These are phyloP conservation scores for Glycine latifolia DNA, from an alignment of 306 rosid genomes.

Conservation along the genomic window DNA sequence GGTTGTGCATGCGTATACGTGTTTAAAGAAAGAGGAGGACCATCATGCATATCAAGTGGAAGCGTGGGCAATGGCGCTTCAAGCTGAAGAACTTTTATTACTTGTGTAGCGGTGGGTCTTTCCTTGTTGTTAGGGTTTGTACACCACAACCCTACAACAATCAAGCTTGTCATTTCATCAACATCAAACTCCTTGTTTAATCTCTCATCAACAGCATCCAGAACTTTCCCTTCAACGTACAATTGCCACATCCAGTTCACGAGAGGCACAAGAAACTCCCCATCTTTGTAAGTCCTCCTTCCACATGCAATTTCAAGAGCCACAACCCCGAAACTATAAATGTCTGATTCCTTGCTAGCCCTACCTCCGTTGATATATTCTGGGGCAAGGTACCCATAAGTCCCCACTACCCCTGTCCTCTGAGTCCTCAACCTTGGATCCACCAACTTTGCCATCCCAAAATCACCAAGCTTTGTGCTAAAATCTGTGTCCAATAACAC, in stretches of 20 bases:
- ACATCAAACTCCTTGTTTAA: too few relatives aligned
- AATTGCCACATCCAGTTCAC: constrained; percentile 43
- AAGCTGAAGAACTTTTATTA: too few relatives aligned
- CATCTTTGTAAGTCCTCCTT: constrained; percentile 47
- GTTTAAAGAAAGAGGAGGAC: background rate
- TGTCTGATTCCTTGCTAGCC: constrained; percentile 40
- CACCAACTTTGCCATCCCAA: too few relatives aligned
- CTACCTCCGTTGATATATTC: constrained; percentile 49
- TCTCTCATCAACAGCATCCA: constrained; percentile 48
- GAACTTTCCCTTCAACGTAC: constrained; percentile 45
- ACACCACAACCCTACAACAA: too few relatives aligned
- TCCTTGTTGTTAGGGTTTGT: too few relatives aligned
- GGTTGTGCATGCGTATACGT: background rate
- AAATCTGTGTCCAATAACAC: too few relatives aligned
- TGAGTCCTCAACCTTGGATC: constrained; percentile 2
- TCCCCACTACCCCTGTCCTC: constrained; percentile 50
- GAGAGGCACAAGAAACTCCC: constrained; percentile 39
- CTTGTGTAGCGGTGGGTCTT: too few relatives aligned
- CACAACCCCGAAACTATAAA: constrained; percentile 67
- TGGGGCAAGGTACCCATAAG: constrained; percentile 51
- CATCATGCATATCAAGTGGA: constrained; percentile 34
- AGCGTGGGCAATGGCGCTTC: too few relatives aligned
- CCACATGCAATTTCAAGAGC: constrained; percentile 62
- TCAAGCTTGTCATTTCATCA: too few relatives aligned
- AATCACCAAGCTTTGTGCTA: too few relatives aligned